Evolutionary conservation across 129 eudicot species (phyloP).

Genomic region (Ambrosia artemisiifolia): DNA sequence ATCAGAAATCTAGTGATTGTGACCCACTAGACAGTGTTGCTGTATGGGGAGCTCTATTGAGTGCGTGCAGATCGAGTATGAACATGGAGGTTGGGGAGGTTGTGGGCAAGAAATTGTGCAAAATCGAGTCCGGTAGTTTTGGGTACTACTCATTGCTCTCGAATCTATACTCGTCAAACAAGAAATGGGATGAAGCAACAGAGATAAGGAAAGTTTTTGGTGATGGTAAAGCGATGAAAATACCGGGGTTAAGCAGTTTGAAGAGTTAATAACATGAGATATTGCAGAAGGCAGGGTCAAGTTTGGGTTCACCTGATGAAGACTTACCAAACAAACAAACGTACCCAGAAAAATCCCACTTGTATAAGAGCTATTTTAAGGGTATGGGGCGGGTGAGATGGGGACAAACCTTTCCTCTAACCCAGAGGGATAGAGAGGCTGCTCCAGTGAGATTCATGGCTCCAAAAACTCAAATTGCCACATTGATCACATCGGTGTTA

Average conservation of each 20-base stretch:
- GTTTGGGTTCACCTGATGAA: not conserved
- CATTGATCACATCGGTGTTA: not conserved
- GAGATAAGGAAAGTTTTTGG: conserved; percentile 33
- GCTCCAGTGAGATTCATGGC: too few relatives aligned
- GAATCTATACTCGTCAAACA: conserved; percentile 35
- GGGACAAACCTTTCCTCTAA: too few relatives aligned
- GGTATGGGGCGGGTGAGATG: too few relatives aligned
- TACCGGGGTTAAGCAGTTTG: conserved; percentile 28
- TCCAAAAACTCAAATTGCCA: too few relatives aligned
- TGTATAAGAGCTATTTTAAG: too few relatives aligned
- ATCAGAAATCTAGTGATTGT: conserved; percentile 5
- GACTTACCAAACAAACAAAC: too few relatives aligned
- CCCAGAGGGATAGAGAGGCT: too few relatives aligned
- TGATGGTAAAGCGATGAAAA: conserved; percentile 29
- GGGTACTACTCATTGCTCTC: conserved; percentile 36
- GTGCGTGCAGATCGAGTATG: conserved; percentile 32
- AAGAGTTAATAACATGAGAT: conserved; percentile 16
- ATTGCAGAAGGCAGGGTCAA: not conserved
- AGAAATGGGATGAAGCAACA: conserved; percentile 36
- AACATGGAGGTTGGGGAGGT: conserved; percentile 40
- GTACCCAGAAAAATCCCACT: too few relatives aligned
- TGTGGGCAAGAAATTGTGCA: conserved; percentile 17
- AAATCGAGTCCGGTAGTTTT: conserved; percentile 23
- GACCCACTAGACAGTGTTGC: conserved; percentile 22
- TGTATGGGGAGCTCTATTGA: conserved; percentile 41